These are phyloP conservation scores for Hygrophorus russula DNA, from an alignment of 768 basidiomycete species.

Conservation along the genomic window DNA sequence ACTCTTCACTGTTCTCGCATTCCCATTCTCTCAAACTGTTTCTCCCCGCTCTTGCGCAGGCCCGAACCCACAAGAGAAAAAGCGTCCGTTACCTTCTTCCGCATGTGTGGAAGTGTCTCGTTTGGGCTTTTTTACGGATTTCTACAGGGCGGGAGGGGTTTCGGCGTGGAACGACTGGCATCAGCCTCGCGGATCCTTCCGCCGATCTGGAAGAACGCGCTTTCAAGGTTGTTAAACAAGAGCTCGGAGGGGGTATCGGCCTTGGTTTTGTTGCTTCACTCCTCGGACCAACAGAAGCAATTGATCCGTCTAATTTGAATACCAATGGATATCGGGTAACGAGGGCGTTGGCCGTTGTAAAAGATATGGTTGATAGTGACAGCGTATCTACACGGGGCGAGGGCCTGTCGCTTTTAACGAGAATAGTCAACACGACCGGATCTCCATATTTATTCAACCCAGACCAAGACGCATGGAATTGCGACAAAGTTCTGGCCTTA, in stretches of 20 bases:
- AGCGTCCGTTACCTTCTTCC: conserved; percentile 27
- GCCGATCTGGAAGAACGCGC: conserved; percentile 20
- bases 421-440: conserved; percentile 23
- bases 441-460: conserved; percentile 5
- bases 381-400: conserved; percentile 18
- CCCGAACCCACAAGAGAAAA: conserved; percentile 20
- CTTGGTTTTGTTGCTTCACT: conserved; percentile 27
- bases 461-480: conserved; percentile 3
- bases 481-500: conserved; percentile 17
- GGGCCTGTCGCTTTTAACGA: conserved; percentile 23
- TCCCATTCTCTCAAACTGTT: conserved; percentile 25
- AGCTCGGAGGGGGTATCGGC: conserved; percentile 33
- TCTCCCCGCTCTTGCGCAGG: conserved; percentile 20
- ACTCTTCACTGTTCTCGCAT: conserved; percentile 30
- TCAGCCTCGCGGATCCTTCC: background rate
- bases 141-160: conserved; percentile 10
- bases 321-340: conserved; percentile 15
- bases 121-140: conserved; percentile 44
- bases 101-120: conserved; percentile 40
- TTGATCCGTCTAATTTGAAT: background rate
- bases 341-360: conserved; percentile 25
- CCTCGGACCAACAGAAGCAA: conserved; percentile 14
- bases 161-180: conserved; percentile 4
- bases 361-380: conserved; percentile 23
- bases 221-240: conserved; percentile 34